Conservation (phyloP, 2,329 filamentous ascomycete species). For the Trichoderma harzianum region DNA sequence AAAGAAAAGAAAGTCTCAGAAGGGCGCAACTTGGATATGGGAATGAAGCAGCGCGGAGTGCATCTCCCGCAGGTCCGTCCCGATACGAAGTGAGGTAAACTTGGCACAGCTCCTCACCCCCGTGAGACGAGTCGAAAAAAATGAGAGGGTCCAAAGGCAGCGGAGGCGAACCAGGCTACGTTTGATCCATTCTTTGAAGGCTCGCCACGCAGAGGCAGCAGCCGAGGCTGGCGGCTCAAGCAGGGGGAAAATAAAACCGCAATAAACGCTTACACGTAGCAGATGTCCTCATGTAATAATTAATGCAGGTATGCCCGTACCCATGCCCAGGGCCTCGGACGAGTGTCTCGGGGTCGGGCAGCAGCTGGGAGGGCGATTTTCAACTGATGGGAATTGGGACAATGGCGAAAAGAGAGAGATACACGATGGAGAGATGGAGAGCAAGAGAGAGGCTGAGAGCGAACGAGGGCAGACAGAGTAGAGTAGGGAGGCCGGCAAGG, state of each 20-base stretch:
- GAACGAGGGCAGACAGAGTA: neutral
- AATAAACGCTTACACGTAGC: constrained; percentile 9
- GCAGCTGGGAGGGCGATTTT: neutral
- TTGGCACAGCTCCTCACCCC: neutral
- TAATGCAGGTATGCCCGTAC: constrained; percentile 18
- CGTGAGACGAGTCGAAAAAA: neutral
- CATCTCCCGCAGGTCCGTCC: neutral
- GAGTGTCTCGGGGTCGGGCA: neutral
- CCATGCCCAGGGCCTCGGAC: neutral
- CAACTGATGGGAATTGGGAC: neutral
- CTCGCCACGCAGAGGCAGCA: neutral
- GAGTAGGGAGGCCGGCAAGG: neutral
- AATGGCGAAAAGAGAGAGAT: neutral
- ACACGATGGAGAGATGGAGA: neutral
- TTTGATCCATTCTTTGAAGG: neutral
- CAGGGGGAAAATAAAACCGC: neutral
- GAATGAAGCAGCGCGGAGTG: neutral
- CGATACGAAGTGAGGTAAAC: constrained; percentile 2
- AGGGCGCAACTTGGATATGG: neutral
- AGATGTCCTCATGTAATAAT: constrained; percentile 16
- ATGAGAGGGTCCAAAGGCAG: neutral
- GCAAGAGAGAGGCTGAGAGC: neutral
- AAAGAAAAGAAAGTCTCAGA: neutral
- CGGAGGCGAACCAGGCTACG: neutral
- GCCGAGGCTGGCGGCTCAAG: neutral